Conservation (phyloP, 805 yeast genomes). For the Torulaspora quercuum region DNA sequence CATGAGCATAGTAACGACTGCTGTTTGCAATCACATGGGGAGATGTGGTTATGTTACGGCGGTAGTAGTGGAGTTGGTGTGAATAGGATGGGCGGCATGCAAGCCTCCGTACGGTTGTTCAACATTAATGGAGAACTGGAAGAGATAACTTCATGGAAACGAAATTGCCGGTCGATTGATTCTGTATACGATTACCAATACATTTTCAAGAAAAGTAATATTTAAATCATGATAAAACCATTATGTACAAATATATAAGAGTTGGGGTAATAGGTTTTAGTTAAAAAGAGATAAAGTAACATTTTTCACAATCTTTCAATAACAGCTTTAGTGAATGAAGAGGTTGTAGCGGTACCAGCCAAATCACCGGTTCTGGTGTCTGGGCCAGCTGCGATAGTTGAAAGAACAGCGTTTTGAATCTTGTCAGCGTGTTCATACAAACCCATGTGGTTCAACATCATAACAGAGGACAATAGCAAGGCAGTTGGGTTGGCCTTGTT, state of each 20-base stretch:
- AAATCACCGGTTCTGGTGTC: conserved; percentile 93
- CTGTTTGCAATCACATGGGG: conserved; percentile 45
- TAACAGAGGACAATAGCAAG: conserved; percentile 86
- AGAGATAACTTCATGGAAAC: conserved; percentile 57
- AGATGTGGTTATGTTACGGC: conserved; percentile 62
- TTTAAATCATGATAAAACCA: conserved; percentile 5
- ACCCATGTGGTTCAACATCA: conserved; percentile 99
- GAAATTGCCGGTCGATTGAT: conserved; percentile 47
- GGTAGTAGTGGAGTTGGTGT: conserved; percentile 67
- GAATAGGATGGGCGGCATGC: conserved; percentile 49
- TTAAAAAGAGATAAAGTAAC: conserved; percentile 1
- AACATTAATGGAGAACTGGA: conserved; percentile 44
- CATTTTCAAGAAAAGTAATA: conserved; percentile 15
- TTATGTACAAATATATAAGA: conserved; percentile 10
- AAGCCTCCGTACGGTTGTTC: conserved; percentile 52
- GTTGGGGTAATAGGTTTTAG: not conserved
- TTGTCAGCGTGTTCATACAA: conserved; percentile 74
- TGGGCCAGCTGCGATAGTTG: conserved; percentile 90
- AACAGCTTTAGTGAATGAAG: conserved; percentile 88
- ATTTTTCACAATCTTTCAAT: conserved; percentile 48
- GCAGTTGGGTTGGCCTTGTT: conserved; percentile 99
- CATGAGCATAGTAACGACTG: conserved; percentile 70
- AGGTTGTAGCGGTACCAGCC: conserved; percentile 86
- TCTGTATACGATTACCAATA: conserved; percentile 45
- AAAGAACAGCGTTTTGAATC: conserved; percentile 81